Evolutionary conservation across 805 yeast genomes (phyloP).

Genomic region (Cyberlindnera subsufficiens): DNA sequence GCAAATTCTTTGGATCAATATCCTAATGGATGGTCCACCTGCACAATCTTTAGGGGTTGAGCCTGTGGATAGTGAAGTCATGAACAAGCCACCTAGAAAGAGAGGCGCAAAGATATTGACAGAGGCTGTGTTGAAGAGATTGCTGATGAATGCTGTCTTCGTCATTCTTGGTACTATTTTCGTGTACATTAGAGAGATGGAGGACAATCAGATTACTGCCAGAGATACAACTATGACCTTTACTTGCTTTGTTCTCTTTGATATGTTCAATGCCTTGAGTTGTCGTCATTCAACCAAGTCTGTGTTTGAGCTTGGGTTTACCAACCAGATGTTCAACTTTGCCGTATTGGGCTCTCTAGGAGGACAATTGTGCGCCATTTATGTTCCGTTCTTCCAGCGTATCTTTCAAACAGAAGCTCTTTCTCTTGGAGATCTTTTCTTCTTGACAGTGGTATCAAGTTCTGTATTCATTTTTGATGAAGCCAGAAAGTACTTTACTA

Average conservation of each 20-base stretch:
- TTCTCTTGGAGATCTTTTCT: constrained; percentile 59
- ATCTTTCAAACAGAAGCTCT: constrained; percentile 95
- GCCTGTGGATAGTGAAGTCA: constrained; percentile 92
- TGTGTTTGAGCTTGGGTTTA: constrained; percentile 71
- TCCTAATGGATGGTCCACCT: constrained; percentile 98
- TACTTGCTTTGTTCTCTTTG: constrained; percentile 92
- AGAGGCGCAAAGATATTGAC: constrained; percentile 85
- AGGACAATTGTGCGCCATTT: constrained; percentile 92
- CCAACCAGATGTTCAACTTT: constrained; percentile 85
- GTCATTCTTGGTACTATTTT: constrained; percentile 88
- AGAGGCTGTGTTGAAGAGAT: constrained; percentile 57
- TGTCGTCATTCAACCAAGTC: constrained; percentile 88
- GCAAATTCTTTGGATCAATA: constrained; percentile 98
- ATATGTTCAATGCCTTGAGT: constrained; percentile 93
- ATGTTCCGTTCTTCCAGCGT: constrained; percentile 86
- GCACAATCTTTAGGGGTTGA: constrained; percentile 97
- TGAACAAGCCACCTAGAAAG: constrained; percentile 93
- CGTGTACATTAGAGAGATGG: constrained; percentile 83
- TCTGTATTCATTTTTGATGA: constrained; percentile 86
- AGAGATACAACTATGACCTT: constrained; percentile 99
- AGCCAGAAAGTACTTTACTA: constrained; percentile 46
- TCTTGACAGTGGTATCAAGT: constrained; percentile 61
- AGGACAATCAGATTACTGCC: constrained; percentile 73
- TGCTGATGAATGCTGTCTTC: constrained; percentile 62
- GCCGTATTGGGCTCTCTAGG: constrained; percentile 84